Evolutionary conservation across 352 stramenopile genomes (phyloP), one percentile per base, ranked within the genome.

Genomic region (Pythium sukuiense): DNA sequence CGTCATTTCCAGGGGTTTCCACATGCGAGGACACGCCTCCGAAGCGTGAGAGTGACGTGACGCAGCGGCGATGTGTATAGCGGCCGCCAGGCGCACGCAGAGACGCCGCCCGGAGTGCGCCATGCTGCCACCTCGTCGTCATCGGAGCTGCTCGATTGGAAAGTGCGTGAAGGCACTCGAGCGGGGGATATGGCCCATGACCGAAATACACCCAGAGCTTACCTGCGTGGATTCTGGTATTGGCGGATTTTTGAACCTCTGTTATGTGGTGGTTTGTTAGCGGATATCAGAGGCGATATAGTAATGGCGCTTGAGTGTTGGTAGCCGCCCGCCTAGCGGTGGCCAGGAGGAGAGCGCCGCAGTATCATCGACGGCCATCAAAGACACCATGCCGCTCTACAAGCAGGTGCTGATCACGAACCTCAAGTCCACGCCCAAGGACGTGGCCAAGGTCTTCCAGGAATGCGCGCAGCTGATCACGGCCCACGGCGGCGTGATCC

Each of bases 381-480:
- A 49, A 24, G 20, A 24, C 20, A 24, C 20, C 9, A 49, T 95
- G 87, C 85, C 86, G 75, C 82, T 95, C 49, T 95, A 95, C 76
- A 95, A 95, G 84, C 87, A 95, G 65, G 87, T 95, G 73, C 79
- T 93, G 58, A 67, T 95, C 58, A 93, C 87, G 45, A 95, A 93
- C 76, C 80, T 93, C 71, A 95, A 95, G 83, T 87, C 85, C 39
- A 80, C 87, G 71, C 87, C 87, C 29, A 89, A 89, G 65, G 85
- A 95, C 33, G 85, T 92, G 62, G 85, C 87, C 58, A 75, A 84
- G 61, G 76, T 92, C 52, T 95, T 95, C 71, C 83, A 95, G 74
- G 87, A 95, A 62, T 87, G 80, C 68, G 82, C 87, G 58, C 61
- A 78, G 55, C 64, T 93, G 53, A 87, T 95, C 65, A 88, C 83